Conservation (phyloP, 2,329 filamentous ascomycete genomes). For the Cucurbitaria berberidis region DNA sequence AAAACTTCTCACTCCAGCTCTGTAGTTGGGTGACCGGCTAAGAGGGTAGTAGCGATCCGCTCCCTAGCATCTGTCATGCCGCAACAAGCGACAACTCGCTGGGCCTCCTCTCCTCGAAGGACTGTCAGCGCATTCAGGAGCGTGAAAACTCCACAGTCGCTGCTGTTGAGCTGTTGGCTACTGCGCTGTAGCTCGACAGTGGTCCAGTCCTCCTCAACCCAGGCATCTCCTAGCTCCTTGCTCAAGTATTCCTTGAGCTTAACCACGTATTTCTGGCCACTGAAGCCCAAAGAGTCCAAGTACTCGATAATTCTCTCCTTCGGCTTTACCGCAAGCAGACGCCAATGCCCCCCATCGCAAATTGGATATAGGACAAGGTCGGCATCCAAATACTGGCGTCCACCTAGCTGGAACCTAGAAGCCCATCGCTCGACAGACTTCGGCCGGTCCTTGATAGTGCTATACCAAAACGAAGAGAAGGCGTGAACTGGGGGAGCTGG, state of each 20-base stretch:
- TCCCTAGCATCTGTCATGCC: conserved; percentile 67
- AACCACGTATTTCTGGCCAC: conserved; percentile 43
- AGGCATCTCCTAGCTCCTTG: conserved; percentile 63
- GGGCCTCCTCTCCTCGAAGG: conserved; percentile 49
- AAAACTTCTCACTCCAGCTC: conserved; percentile 30
- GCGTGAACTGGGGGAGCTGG: conserved; percentile 66
- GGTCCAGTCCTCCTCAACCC: conserved; percentile 65
- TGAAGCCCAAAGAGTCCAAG: conserved; percentile 67
- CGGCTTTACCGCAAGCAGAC: conserved; percentile 70
- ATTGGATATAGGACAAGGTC: conserved; percentile 75
- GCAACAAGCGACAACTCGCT: conserved; percentile 53
- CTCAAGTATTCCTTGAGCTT: conserved; percentile 60
- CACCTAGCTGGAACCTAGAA: conserved; percentile 28
- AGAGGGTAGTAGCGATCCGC: conserved; percentile 68
- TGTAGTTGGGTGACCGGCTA: conserved; percentile 58
- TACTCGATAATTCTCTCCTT: conserved; percentile 67
- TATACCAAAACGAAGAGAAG: conserved; percentile 71
- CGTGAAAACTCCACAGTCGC: conserved; percentile 79
- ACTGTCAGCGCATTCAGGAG: conserved; percentile 73
- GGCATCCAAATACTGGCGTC: conserved; percentile 66
- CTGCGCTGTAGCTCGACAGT: conserved; percentile 57
- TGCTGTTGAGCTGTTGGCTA: conserved; percentile 66
- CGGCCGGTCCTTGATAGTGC: conserved; percentile 51
- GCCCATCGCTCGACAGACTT: conserved; percentile 57
- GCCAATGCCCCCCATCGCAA: conserved; percentile 71